These are phyloP conservation scores for Calocybe indica DNA, from an alignment of 768 basidiomycete species.

Conservation along the genomic window DNA sequence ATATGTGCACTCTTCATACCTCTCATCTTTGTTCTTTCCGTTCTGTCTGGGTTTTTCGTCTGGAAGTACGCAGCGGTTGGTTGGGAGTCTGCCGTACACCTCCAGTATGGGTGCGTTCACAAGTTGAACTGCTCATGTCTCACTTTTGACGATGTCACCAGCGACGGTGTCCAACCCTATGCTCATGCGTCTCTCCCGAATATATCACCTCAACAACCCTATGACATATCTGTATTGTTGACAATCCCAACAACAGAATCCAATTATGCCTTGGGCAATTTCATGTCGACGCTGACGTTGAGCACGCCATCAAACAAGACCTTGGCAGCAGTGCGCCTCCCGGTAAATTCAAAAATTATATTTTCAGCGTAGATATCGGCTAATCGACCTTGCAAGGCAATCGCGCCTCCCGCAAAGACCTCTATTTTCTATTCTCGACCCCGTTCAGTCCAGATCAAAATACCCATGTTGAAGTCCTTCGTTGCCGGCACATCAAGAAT, in stretches of 20 bases:
- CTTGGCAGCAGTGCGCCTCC: slow-evolving; percentile 50
- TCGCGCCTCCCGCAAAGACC: slow-evolving; percentile 43
- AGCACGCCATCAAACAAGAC: slow-evolving; percentile 58
- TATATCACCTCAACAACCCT: slow-evolving; percentile 59
- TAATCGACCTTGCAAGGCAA: slow-evolving; percentile 37
- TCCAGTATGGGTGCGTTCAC: slow-evolving; percentile 72
- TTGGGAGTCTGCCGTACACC: slow-evolving; percentile 63
- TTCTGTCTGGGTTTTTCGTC: slow-evolving; percentile 65
- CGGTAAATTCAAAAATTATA: slow-evolving; percentile 40
- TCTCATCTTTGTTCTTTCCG: slow-evolving; percentile 41
- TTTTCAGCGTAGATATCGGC: neutral
- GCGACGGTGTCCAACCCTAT: slow-evolving; percentile 62
- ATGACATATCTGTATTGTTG: slow-evolving; percentile 66
- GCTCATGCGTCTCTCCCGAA: slow-evolving; percentile 47
- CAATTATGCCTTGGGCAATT: slow-evolving; percentile 76
- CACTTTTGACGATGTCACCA: slow-evolving; percentile 19
- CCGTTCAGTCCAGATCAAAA: slow-evolving; percentile 36
- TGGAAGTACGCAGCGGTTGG: slow-evolving; percentile 67
- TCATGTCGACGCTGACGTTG: slow-evolving; percentile 69
- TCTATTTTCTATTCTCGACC: slow-evolving; percentile 34
- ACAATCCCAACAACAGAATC: slow-evolving; percentile 58
- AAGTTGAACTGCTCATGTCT: slow-evolving; percentile 1
- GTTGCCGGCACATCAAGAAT: slow-evolving; percentile 40
- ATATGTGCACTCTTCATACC: slow-evolving; percentile 62
- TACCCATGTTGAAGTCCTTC: slow-evolving; percentile 57